phyloP scores from a whole-genome alignment of 805 yeast genomes.

The Candida awuae region DNA sequence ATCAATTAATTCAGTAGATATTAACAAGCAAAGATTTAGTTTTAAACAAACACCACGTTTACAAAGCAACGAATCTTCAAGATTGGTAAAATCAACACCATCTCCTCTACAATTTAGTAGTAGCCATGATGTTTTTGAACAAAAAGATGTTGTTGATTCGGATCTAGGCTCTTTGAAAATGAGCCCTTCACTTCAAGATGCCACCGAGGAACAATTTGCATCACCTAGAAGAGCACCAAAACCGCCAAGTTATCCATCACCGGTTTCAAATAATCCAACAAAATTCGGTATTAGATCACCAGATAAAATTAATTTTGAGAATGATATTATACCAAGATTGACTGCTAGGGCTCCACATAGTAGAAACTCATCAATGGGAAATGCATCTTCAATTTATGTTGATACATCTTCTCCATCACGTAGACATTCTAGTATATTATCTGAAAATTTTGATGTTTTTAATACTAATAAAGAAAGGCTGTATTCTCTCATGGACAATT shows the following conservation, averaged over 20 bases:
- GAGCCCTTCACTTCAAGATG: background rate
- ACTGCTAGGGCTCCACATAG: constrained; percentile 15
- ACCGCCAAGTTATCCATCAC: constrained; percentile 41
- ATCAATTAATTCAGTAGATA: background rate
- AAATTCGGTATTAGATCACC: constrained; percentile 22
- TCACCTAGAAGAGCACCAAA: constrained; percentile 72
- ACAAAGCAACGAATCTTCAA: background rate
- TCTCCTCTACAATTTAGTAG: constrained; percentile 4
- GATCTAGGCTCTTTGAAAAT: too few species aligned
- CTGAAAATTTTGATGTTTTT: constrained; percentile 5
- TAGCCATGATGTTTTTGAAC: background rate
- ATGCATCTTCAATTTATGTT: constrained; percentile 35
- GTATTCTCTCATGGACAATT: constrained; percentile 7
- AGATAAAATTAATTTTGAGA: constrained; percentile 2
- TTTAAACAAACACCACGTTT: constrained; percentile 6
- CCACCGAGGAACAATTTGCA: constrained; percentile 28
- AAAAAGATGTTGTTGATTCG: background rate
- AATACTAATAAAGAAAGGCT: constrained; percentile 11
- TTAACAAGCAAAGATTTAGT: constrained; percentile 1
- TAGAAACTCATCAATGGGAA: constrained; percentile 24
- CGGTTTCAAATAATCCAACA: constrained; percentile 17
- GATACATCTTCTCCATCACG: constrained; percentile 17
- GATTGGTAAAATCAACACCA: constrained; percentile 1
- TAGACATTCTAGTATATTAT: constrained; percentile 5
- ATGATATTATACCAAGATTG: background rate